A percentile compares a stretch with the other conserved stretches of the same genome.
Evolutionary conservation across 768 basidiomycete genomes (phyloP).

Genomic region (Rhodotorula taiwanensis): DNA sequence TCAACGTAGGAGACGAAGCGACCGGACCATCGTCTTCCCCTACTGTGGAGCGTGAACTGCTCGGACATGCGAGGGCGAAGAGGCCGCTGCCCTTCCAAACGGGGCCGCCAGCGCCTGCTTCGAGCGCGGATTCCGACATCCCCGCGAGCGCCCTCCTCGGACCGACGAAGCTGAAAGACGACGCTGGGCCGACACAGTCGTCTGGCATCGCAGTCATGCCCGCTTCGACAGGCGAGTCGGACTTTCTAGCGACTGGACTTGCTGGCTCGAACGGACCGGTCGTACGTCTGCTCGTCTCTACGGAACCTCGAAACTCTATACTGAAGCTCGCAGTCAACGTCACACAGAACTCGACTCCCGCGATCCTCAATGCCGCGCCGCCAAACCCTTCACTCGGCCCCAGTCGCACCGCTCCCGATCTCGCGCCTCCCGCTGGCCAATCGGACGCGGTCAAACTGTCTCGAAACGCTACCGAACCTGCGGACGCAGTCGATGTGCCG

Average conservation of each 20-base stretch:
- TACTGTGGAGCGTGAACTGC: constrained; percentile 1
- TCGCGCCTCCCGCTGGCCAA: not conserved
- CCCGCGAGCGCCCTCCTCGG: not conserved
- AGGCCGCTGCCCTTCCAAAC: not conserved
- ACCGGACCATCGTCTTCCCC: constrained; percentile 19
- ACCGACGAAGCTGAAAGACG: too few relatives aligned
- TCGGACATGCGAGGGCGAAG: not conserved
- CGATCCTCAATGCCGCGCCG: not conserved
- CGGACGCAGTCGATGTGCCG: not conserved
- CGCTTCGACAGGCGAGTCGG: not conserved
- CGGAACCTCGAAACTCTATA: too few relatives aligned
- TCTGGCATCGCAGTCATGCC: not conserved
- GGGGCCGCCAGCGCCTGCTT: not conserved
- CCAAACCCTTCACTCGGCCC: not conserved
- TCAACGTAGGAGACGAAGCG: constrained; percentile 6
- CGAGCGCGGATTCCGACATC: constrained; percentile 3
- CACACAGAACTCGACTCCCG: constrained; percentile 11
- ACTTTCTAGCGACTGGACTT: not conserved
- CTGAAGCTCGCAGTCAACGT: too few relatives aligned
- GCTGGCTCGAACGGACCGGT: not conserved
- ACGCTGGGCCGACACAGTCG: not conserved
- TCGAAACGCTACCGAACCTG: not conserved
- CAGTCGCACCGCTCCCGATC: not conserved
- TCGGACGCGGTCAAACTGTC: not conserved
- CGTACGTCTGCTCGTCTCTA: not conserved